phyloP scores from a whole-genome alignment of 495 filamentous ascomycete genomes.

The Penicillium fimorum region DNA sequence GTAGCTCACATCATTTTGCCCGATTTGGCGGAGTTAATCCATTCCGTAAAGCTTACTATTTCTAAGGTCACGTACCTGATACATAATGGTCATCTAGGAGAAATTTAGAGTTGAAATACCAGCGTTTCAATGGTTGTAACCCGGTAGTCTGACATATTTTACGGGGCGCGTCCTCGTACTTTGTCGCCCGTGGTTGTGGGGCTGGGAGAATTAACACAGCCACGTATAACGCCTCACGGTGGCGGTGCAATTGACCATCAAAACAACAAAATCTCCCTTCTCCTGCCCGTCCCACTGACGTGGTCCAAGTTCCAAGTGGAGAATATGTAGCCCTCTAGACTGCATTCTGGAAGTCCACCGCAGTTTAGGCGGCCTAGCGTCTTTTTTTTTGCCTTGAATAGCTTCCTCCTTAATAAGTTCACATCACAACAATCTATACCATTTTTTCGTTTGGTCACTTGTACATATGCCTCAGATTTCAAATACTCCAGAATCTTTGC shows the following conservation, averaged over 20 bases:
- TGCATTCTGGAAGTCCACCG: constrained; percentile 21
- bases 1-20: too few species aligned
- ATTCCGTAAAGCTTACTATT: too few species aligned
- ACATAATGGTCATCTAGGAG: too few species aligned
- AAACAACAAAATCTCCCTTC: constrained; percentile 18
- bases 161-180: too few species aligned
- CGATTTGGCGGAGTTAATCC: too few species aligned
- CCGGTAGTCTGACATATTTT: too few species aligned
- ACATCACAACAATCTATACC: background rate
- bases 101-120: too few species aligned
- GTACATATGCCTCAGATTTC: constrained; percentile 68
- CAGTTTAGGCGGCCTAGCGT: constrained; percentile 10
- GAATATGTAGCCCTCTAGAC: background rate
- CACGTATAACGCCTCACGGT: background rate
- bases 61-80: too few species aligned
- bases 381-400: constrained; percentile 13
- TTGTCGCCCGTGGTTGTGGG: too few species aligned
- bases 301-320: constrained; percentile 20
- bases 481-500: constrained; percentile 78
- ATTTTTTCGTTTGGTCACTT: background rate
- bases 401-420: constrained; percentile 6
- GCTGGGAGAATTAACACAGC: background rate
- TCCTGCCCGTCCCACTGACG: constrained; percentile 4
- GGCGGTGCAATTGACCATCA: background rate
- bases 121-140: too few species aligned